Conservation (phyloP, 768 basidiomycete genomes). For the Macrolepiota albuminosa region DNA sequence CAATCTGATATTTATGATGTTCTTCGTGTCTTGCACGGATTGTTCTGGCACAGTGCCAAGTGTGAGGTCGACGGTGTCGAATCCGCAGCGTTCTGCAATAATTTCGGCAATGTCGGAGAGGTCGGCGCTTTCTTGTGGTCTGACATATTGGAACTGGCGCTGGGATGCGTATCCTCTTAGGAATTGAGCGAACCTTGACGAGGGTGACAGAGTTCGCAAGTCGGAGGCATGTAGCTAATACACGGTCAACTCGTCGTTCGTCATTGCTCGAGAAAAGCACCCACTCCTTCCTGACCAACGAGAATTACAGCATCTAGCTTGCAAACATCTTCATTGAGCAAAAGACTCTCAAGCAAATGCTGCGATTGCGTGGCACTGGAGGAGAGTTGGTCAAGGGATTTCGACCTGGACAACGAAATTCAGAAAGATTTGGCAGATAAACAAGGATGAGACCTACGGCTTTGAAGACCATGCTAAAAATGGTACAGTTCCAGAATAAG, state of each 20-base stretch:
- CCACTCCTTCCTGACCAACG: slow-evolving; percentile 69
- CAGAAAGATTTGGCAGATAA: slow-evolving; percentile 1
- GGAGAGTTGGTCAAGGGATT: slow-evolving; percentile 39
- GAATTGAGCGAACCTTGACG: slow-evolving; percentile 41
- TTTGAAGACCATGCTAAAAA: slow-evolving; percentile 70
- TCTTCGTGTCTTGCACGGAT: slow-evolving; percentile 38
- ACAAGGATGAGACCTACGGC: slow-evolving; percentile 33
- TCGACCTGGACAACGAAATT: slow-evolving; percentile 33
- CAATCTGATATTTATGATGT: slow-evolving; percentile 54
- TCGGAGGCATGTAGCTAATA: slow-evolving; percentile 67
- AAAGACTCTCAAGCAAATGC: slow-evolving; percentile 39
- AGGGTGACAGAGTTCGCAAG: slow-evolving; percentile 52
- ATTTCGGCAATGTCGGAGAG: slow-evolving; percentile 33
- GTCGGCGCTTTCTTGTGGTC: slow-evolving; percentile 23
- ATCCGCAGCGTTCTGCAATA: slow-evolving; percentile 50
- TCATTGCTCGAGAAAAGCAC: slow-evolving; percentile 18
- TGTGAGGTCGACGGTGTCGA: slow-evolving; percentile 38
- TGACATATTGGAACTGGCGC: slow-evolving; percentile 61
- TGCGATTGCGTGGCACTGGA: slow-evolving; percentile 24
- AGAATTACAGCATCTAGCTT: slow-evolving; percentile 61
- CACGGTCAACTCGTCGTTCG: slow-evolving; percentile 1
- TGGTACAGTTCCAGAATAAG: slow-evolving; percentile 60
- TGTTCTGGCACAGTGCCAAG: slow-evolving; percentile 27
- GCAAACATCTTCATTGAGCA: slow-evolving; percentile 47
- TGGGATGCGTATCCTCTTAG: slow-evolving; percentile 49